Percentiles rank a stretch among this genome's conserved stretches.
These are phyloP conservation scores for Cryptococcus depauperatus DNA, from an alignment of 1,284 basidiomycete genomes.

Conservation along the genomic window DNA sequence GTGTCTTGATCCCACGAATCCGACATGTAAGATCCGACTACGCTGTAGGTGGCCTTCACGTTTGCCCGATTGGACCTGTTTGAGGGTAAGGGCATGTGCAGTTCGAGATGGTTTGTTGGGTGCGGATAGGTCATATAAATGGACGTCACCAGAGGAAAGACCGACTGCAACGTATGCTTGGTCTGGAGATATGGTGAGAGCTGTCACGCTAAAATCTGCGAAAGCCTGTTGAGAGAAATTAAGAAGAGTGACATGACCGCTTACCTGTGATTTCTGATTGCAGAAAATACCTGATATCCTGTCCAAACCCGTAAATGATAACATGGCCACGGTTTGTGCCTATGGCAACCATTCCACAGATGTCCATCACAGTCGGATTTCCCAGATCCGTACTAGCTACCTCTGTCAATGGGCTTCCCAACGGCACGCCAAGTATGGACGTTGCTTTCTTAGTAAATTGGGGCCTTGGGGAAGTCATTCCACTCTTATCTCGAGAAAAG, in stretches of 20 bases:
- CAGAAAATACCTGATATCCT: slow-evolving; percentile 70
- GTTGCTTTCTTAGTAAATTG: slow-evolving; percentile 49
- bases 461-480: slow-evolving; percentile 8
- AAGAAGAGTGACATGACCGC: slow-evolving; percentile 14
- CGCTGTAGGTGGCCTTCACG: slow-evolving; percentile 86
- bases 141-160: slow-evolving; percentile 74
- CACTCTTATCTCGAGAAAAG: slow-evolving; percentile 33
- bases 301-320: slow-evolving; percentile 83
- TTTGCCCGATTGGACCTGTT: slow-evolving; percentile 62
- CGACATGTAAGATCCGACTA: slow-evolving; percentile 76
- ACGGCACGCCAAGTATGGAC: slow-evolving; percentile 49
- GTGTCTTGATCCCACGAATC: slow-evolving; percentile 87
- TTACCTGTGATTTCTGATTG: slow-evolving; percentile 60
- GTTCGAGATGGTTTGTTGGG: slow-evolving; percentile 49
- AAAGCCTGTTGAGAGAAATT: too few species aligned
- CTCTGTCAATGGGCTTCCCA: neutral
- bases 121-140: slow-evolving; percentile 72
- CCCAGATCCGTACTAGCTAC: slow-evolving; percentile 41
- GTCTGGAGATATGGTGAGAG: slow-evolving; percentile 84
- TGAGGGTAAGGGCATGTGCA: slow-evolving; percentile 24
- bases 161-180: slow-evolving; percentile 89
- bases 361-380: slow-evolving; percentile 69
- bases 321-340: slow-evolving; percentile 74
- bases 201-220: slow-evolving; percentile 58
- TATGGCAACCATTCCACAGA: slow-evolving; percentile 81